A percentile compares a stretch with the other conserved stretches of the same genome.
These are phyloP conservation scores for Teratosphaeria nubilosa DNA, from an alignment of 2,329 filamentous ascomycete genomes.

Conservation along the genomic window DNA sequence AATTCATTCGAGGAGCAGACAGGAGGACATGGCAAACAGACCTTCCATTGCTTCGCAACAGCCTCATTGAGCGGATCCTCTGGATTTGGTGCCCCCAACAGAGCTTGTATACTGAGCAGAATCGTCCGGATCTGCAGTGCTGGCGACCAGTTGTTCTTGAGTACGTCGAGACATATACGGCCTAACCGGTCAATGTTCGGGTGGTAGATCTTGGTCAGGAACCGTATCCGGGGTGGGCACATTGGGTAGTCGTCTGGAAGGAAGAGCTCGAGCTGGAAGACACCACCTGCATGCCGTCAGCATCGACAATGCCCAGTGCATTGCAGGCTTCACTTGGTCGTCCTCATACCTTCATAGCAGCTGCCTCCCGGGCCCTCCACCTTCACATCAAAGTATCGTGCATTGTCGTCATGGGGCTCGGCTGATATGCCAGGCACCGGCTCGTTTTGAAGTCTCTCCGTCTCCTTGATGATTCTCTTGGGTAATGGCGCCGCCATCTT, in stretches of 20 bases:
- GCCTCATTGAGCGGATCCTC: constrained; percentile 98
- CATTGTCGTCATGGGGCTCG: constrained; percentile 90
- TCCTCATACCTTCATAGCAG: constrained; percentile 73
- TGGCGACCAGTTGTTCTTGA: constrained; percentile 99
- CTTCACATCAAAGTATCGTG: constrained; percentile 95
- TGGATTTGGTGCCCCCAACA: constrained; percentile 91
- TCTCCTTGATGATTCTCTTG: constrained; percentile 98
- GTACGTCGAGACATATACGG: constrained; percentile 89
- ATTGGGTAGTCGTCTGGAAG: constrained; percentile 98
- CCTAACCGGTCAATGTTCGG: constrained; percentile 97
- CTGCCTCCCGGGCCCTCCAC: constrained; percentile 88
- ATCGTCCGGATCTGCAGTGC: constrained; percentile 97
- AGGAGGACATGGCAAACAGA: constrained; percentile 5
- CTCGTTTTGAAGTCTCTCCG: constrained; percentile 90
- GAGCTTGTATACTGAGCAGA: constrained; percentile 93
- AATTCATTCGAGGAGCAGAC: background rate
- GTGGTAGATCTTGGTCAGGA: constrained; percentile 98
- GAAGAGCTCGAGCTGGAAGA: constrained; percentile 96
- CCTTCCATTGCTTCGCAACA: constrained; percentile 92
- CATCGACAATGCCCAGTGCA: background rate
- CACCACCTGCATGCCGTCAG: constrained; percentile 46
- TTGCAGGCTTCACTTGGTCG: background rate
- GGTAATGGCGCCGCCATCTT: constrained; percentile 57
- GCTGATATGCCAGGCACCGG: constrained; percentile 95
- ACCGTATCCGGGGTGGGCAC: constrained; percentile 96